Base-by-base conservation (phyloP, 768 basidiomycete genomes). In the Leccinum olivaceopallidum region DNA sequence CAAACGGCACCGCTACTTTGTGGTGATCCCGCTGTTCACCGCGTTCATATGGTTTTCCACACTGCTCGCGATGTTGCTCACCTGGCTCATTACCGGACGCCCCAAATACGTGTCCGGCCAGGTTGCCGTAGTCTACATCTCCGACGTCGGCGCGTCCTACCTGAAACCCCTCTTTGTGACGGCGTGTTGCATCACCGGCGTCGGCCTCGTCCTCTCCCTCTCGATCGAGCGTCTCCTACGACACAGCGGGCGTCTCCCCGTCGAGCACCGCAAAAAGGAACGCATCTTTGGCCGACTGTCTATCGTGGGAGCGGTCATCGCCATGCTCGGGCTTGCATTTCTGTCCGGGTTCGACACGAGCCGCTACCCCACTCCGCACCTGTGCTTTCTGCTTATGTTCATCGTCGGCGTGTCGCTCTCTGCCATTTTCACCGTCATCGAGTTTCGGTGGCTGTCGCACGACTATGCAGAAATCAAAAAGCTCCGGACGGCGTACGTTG, bases 91-190 rank as follows among this genome's bases (percentile, higher is more conserved):
- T 9, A 77, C 79, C n/a, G 88, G 88, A 20, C 76, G 81, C 32
- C 80, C 78, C 24, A 75, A 74, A 58, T 78, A 80, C 65, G 78
- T 78, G 16, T 81, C 86, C 14, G 78, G 81, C 70, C 79, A 85
- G 39, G 81, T 81, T 22, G 71, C 72, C 1, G 83, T 90, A 55
- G 83, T 85, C n/a, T 90, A 88, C 72, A 90, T 92, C 53, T 90
- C 88, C 47, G 89, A 92, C 66, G 74, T 92, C 37, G 90, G 87
- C n/a, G 90, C 91, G 20, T 81, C 81, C 63, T 77, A 80, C 55
- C 76, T 92, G 49, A 92, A 92, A 69, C 90, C 91, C 4, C 79
- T 92, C 39, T 93, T 93, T 67, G 77, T 92, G 54, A 77, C 80
- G 16, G 86, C 85, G 7, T 87, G 85, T 65, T 75, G 78, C 42